Percentiles rank a stretch among this genome's conserved stretches.
phyloP scores from a whole-genome alignment of 352 stramenopile genomes.

The Globisporangium spiculum region DNA sequence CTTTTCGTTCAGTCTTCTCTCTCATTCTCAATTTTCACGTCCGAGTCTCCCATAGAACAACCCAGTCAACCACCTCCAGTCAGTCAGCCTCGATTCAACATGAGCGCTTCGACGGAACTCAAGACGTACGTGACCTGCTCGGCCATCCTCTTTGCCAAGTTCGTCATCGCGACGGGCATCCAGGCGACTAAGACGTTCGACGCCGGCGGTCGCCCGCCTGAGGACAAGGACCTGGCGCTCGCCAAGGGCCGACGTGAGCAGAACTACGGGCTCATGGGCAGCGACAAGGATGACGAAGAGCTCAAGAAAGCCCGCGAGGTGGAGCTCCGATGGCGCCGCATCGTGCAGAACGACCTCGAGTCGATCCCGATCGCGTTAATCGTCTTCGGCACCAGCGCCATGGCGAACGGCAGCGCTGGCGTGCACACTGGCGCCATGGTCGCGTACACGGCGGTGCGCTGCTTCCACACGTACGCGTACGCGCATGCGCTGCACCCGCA shows the following conservation, averaged over 20 bases:
- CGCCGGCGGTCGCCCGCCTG: conserved; percentile 40
- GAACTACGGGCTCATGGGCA: conserved; percentile 25
- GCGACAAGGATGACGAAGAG: conserved; percentile 24
- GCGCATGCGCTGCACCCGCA: conserved; percentile 40
- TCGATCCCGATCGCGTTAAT: conserved; percentile 37
- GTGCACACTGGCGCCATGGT: conserved; percentile 11
- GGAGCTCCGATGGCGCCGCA: conserved; percentile 41
- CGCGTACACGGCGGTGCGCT: conserved; percentile 35
- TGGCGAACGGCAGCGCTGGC: not conserved
- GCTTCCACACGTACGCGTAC: conserved; percentile 44
- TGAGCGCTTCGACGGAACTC: conserved; percentile 32
- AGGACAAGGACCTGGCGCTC: conserved; percentile 41
- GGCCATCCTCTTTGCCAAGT: conserved; percentile 65
- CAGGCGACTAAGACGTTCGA: conserved; percentile 52
- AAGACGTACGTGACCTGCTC: conserved; percentile 59
- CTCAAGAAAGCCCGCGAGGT: conserved; percentile 20
- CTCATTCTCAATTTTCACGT: not conserved
- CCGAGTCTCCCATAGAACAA: not conserved
- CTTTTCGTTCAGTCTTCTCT: not conserved
- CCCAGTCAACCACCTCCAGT: not conserved
- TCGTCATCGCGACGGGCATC: conserved; percentile 41
- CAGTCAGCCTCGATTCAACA: conserved; percentile 3
- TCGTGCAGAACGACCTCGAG: conserved; percentile 49
- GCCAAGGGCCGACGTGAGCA: conserved; percentile 37
- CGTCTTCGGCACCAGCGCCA: not conserved